These are phyloP conservation scores for Solanum tarapatanum DNA, from an alignment of 257 asterid species.

Conservation along the genomic window DNA sequence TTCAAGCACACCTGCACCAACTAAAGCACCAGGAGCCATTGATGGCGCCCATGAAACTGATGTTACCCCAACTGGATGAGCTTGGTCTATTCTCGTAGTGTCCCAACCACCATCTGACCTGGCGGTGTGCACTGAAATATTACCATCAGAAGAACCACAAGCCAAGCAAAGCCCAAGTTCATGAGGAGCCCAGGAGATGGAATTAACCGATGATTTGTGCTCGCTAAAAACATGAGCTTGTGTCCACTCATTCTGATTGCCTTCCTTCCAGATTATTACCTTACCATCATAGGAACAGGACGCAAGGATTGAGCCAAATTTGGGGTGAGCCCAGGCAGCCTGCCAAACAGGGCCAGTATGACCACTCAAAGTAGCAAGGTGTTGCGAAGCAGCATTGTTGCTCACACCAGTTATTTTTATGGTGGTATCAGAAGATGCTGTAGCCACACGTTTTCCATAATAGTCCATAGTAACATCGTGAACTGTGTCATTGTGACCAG, in stretches of 20 bases:
- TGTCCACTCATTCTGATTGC: constrained; percentile 64
- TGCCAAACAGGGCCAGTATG: constrained; percentile 98
- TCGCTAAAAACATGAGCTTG: constrained; percentile 62
- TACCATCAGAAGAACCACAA: constrained; percentile 89
- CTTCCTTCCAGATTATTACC: constrained; percentile 90
- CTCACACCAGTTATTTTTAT: constrained; percentile 62
- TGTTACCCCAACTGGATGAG: constrained; percentile 96
- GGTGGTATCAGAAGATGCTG: constrained; percentile 83
- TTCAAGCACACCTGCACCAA: constrained; percentile 50
- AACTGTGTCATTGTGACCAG: constrained; percentile 73
- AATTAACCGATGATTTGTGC: constrained; percentile 79
- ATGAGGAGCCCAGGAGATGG: constrained; percentile 91
- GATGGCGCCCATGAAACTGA: constrained; percentile 95
- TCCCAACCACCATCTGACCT: constrained; percentile 83
- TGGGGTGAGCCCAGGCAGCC: constrained; percentile 92
- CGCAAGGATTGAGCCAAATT: constrained; percentile 74
- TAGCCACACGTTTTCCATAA: constrained; percentile 88
- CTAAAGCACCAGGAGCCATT: constrained; percentile 69
- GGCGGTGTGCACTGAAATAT: constrained; percentile 55
- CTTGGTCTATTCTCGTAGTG: constrained; percentile 71
- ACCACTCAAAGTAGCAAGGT: constrained; percentile 67
- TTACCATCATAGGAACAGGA: constrained; percentile 87
- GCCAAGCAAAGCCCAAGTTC: constrained; percentile 88
- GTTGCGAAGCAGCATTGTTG: constrained; percentile 66
- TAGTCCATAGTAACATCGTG: constrained; percentile 92